Conservation (phyloP, 257 asterid species). For the Craterostigma plantagineum region DNA sequence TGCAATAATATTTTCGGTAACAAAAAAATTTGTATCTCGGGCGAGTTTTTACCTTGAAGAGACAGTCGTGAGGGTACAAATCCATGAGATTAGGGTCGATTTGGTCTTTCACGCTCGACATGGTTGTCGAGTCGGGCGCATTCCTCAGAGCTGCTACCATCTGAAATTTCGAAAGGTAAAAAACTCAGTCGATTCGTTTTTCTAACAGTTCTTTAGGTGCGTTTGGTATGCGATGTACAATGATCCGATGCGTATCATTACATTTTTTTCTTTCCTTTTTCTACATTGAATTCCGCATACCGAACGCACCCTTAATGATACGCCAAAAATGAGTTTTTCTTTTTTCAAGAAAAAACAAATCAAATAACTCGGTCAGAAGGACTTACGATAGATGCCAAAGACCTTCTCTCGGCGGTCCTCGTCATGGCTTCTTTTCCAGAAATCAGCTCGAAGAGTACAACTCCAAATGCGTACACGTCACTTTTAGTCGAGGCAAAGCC, state of each 20-base stretch:
- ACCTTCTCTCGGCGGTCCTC: conserved; percentile 64
- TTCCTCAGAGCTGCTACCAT: conserved; percentile 71
- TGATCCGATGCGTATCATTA: no score
- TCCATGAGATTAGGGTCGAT: conserved; percentile 67
- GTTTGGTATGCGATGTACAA: no score
- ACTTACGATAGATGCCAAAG: conserved; percentile 71
- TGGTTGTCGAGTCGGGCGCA: conserved; percentile 64
- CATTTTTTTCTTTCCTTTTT: no score
- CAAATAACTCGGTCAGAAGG: neutral
- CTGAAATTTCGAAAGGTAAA: conserved; percentile 20
- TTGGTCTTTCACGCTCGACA: conserved; percentile 73
- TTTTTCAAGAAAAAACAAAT: neutral
- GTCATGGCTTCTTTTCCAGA: conserved; percentile 89
- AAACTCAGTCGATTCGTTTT: no score
- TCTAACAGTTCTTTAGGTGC: no score
- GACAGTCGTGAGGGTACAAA: conserved; percentile 83
- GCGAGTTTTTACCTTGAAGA: conserved; percentile 47
- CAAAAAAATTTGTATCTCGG: neutral
- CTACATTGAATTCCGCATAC: no score
- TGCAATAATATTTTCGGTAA: no score
- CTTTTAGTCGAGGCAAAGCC: conserved; percentile 78
- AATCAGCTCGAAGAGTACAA: conserved; percentile 72
- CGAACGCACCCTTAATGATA: no score
- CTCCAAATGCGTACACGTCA: conserved; percentile 92
- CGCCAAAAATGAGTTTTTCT: no score